Base-by-base conservation (phyloP, 2,329 filamentous ascomycete genomes). In the Myriosclerotinia duriaeana region DNA sequence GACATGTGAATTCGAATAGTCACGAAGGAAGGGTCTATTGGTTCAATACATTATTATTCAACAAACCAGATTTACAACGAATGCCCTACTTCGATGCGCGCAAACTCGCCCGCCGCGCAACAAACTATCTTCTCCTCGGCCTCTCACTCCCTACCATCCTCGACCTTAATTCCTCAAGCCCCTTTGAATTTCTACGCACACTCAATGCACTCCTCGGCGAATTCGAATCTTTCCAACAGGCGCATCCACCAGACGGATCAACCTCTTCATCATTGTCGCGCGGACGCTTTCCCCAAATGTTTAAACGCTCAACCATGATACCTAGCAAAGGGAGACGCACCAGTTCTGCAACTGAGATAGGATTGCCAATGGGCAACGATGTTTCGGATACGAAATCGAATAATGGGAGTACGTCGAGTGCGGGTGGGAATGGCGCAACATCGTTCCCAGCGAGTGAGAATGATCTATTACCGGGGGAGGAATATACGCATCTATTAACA, bases 31-130 rank as follows among this genome's bases (percentile, higher is more conserved):
- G 92, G 67, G 88, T 97, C 53, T 98, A 96, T 81, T 98, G 95
- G 93, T 97, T 98, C 83, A 97, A 97, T 79, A 97, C 95, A 0
- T 87, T 97, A 68, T 90, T 96, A 75, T 97, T 97, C 79, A 91
- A 93, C 71, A 90, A 92, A 74, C 78, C 86, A 40, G 92, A 97
- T 77, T 84, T 98, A 44, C 81, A 85, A 62, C 88, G 89, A 75
- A 89, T 97, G 81, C 89, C 94, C 55, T 96, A 92, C 76, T 94
- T 96, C 76, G 91, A 96, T 67, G 81, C 87, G 5, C 88, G 90
- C 70, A 95, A 94, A 76, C 87, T 97, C 59, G 89, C 92, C 69
- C 90, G 93, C 67, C 91, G 95, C 72, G 94, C 95, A 46, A 96
- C 93, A 62, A 97, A 97, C 78, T 96, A 94, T 78, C 87, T 99